Conservation (phyloP, 345 rosid genomes). For the Zanthoxylum bungeanum region DNA sequence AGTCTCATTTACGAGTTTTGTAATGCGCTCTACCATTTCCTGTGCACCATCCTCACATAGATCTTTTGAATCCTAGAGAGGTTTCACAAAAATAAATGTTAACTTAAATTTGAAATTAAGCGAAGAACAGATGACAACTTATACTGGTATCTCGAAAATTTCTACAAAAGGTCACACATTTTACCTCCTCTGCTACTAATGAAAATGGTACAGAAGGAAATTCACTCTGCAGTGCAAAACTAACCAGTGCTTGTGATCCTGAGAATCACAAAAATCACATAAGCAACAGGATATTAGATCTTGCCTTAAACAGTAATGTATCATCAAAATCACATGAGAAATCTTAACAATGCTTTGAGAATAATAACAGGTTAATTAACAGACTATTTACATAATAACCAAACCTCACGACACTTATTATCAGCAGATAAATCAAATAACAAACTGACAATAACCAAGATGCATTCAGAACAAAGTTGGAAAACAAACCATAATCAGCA, state of each 20-base stretch:
- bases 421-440: background rate
- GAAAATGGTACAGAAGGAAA: conserved; percentile 71
- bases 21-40: conserved; percentile 68
- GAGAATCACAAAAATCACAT: conserved; percentile 16
- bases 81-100: background rate
- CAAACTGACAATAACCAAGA: background rate
- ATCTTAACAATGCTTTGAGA: too few relatives aligned
- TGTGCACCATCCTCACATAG: conserved; percentile 58
- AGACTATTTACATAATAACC: background rate
- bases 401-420: too few relatives aligned
- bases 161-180: background rate
- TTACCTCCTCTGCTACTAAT: conserved; percentile 94
- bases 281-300: background rate
- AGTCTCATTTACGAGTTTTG: conserved; percentile 78
- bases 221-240: conserved; percentile 70
- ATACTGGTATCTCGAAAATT: background rate
- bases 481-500: conserved; percentile 85
- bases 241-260: conserved; percentile 95
- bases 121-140: background rate
- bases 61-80: conserved; percentile 75
- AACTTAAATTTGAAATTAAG: background rate
- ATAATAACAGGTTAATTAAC: background rate
- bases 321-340: too few relatives aligned
- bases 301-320: too few relatives aligned
- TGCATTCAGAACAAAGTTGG: conserved; percentile 5